Evolutionary conservation across 2,329 filamentous ascomycete species (phyloP).

Genomic region (Chaetoscypha palmicola): DNA sequence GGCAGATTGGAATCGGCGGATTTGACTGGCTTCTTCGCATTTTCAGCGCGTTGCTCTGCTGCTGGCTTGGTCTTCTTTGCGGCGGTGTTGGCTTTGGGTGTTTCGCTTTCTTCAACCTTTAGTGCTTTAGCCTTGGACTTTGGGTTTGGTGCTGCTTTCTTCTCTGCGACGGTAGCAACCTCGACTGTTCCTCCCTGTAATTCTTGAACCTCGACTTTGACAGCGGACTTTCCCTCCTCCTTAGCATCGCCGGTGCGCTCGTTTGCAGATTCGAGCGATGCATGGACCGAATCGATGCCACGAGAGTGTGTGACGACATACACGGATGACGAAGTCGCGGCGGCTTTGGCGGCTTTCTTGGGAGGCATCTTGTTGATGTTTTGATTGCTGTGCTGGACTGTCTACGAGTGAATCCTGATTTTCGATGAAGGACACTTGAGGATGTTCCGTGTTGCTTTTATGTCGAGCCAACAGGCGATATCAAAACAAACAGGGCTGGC

Average conservation of each 20-base stretch:
- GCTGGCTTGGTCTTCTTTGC: slow-evolving; percentile 19
- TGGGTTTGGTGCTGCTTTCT: not conserved
- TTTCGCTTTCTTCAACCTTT: slow-evolving; percentile 2
- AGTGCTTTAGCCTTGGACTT: slow-evolving; percentile 7
- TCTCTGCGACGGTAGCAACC: slow-evolving; percentile 1
- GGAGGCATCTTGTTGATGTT: slow-evolving; percentile 15
- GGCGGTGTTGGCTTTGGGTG: slow-evolving; percentile 8
- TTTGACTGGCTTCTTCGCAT: slow-evolving; percentile 16
- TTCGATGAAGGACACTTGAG: too few relatives aligned
- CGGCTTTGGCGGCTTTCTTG: slow-evolving; percentile 11
- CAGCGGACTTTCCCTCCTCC: slow-evolving; percentile 1
- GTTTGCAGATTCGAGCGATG: slow-evolving; percentile 14
- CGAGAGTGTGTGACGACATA: slow-evolving; percentile 9
- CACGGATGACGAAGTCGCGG: slow-evolving; percentile 4
- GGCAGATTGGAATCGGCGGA: slow-evolving; percentile 11
- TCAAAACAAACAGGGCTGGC: too few relatives aligned
- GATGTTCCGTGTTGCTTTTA: too few relatives aligned
- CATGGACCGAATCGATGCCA: slow-evolving; percentile 14
- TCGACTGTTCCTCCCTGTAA: slow-evolving; percentile 16
- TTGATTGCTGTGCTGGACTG: too few relatives aligned
- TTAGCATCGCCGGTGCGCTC: slow-evolving; percentile 7
- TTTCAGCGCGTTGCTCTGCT: slow-evolving; percentile 20
- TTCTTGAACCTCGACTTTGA: slow-evolving; percentile 6
- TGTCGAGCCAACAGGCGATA: too few relatives aligned
- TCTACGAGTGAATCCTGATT: too few relatives aligned